Conservation (phyloP, 2,329 filamentous ascomycete genomes). For the Neocatenulostroma microsporum region DNA sequence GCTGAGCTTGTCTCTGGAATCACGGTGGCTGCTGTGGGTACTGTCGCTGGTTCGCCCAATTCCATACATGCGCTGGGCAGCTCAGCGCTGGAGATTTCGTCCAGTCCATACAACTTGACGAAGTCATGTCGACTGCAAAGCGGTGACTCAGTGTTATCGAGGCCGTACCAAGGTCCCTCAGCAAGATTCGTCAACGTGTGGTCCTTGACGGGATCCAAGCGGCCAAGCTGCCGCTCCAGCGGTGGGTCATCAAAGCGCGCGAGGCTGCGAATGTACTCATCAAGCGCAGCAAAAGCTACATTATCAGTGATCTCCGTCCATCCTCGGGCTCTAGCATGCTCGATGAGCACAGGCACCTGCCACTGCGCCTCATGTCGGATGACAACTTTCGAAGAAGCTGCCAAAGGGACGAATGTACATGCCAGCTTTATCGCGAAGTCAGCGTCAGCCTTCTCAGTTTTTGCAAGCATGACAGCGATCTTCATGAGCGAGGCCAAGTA, state of each 20-base stretch:
- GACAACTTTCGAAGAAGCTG: conserved; percentile 43
- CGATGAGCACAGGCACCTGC: conserved; percentile 39
- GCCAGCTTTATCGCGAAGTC: conserved; percentile 34
- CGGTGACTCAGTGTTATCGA: conserved; percentile 36
- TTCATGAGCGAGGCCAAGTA: conserved; percentile 43
- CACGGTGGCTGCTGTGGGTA: neutral
- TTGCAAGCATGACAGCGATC: conserved; percentile 37
- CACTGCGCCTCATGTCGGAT: conserved; percentile 49
- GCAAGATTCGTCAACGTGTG: conserved; percentile 39
- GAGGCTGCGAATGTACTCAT: conserved; percentile 37
- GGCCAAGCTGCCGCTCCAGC: conserved; percentile 31
- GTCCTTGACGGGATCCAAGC: conserved; percentile 37
- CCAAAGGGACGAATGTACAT: conserved; percentile 36
- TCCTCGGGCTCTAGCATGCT: conserved; percentile 29
- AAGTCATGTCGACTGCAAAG: conserved; percentile 36
- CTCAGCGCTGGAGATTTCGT: conserved; percentile 8
- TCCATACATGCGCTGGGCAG: conserved; percentile 25
- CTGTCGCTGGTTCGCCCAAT: conserved; percentile 21
- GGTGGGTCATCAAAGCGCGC: conserved; percentile 37
- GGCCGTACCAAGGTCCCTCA: conserved; percentile 37
- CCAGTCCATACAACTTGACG: conserved; percentile 26
- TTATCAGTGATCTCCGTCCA: conserved; percentile 34
- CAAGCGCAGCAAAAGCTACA: conserved; percentile 35
- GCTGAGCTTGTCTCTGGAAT: neutral
- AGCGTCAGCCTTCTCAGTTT: conserved; percentile 29